Base-by-base conservation (phyloP, 495 filamentous ascomycete genomes). In the Hypoxylon perforatum region DNA sequence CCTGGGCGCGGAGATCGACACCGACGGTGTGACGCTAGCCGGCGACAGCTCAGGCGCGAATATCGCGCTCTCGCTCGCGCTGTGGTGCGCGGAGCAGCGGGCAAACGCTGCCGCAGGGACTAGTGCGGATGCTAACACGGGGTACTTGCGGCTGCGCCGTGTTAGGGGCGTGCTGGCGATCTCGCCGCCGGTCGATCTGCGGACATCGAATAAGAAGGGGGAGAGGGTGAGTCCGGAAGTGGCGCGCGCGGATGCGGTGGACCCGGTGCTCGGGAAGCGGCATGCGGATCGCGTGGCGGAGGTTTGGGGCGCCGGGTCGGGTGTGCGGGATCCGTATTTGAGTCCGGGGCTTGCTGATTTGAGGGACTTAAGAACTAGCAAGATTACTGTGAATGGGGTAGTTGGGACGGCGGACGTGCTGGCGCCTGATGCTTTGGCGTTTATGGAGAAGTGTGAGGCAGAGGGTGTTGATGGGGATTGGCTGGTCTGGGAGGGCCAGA, bases 401-500 rank as follows among this genome's bases (percentile, higher is more conserved):
- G 70, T 71, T 2, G 76, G 72, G 10, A 62, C 65, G 1, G 74
- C 75, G 49, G 79, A 81, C 68, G 73, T 81, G 4, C 67, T 80
- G 25, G 50, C 65, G 6, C 75, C 80, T 0, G 81, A 81, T 65
- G 74, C 70, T 3, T 25, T 76, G 30, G 12, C 71, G 11, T 80
- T 81, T 50, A 46, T 73, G 17, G 66, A 81, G 22, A 73, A 65
- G 42, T 76, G 63, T 23, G 61, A 44, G 33, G 33, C 71, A n/a
- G 65, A 58, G 25, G 74, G 75, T 8, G 74, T 80, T 12, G 21
- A 47, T 18, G 76, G 79, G 9, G 63, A 78, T 57, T 81, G 78
- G 79, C 48, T 83, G 57, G 59, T 75, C 15, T 82, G 78, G 79
- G 77, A 82, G 12, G 79, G 75, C 66, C 78, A 81, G 69, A 79